phyloP scores from a whole-genome alignment of 768 basidiomycete species.

The Hysterangium stoloniferum region DNA sequence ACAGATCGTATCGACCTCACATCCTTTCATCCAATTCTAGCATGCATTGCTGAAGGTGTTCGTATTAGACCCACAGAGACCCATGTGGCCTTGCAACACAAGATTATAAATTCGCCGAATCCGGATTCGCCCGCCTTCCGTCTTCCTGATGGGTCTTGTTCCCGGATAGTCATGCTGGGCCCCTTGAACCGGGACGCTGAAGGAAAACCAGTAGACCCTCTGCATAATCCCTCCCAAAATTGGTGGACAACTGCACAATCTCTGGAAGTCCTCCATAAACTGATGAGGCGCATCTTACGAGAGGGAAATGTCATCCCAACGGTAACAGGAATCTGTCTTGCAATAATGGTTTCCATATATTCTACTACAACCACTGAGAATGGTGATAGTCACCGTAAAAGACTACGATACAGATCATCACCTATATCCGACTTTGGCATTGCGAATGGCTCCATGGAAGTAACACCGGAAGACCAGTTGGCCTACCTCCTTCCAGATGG shows the following conservation, averaged over 20 bases:
- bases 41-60: slow-evolving; percentile 20
- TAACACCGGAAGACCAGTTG: slow-evolving; percentile 29
- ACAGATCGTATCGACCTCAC: slow-evolving; percentile 29
- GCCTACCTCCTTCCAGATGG: slow-evolving; percentile 24
- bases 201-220: neutral
- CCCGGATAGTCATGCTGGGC: slow-evolving; percentile 6
- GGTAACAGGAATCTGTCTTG: slow-evolving; percentile 25
- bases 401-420: slow-evolving; percentile 29
- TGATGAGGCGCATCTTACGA: slow-evolving; percentile 20
- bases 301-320: slow-evolving; percentile 29
- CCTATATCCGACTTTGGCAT: slow-evolving; percentile 43
- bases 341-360: slow-evolving; percentile 33
- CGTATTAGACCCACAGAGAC: slow-evolving; percentile 14
- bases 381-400: slow-evolving; percentile 19
- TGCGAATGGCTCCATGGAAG: slow-evolving; percentile 27
- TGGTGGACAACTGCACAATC: slow-evolving; percentile 32
- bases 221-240: neutral
- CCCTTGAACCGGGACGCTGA: neutral
- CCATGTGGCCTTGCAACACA: slow-evolving; percentile 21
- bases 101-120: slow-evolving; percentile 4
- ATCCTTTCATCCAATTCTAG: slow-evolving; percentile 27
- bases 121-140: neutral
- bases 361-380: slow-evolving; percentile 24
- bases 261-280: slow-evolving; percentile 21
- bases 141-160: slow-evolving; percentile 5